These are phyloP conservation scores for Monsonia emarginata DNA, from an alignment of 441 rosid genomes.

Conservation along the genomic window DNA sequence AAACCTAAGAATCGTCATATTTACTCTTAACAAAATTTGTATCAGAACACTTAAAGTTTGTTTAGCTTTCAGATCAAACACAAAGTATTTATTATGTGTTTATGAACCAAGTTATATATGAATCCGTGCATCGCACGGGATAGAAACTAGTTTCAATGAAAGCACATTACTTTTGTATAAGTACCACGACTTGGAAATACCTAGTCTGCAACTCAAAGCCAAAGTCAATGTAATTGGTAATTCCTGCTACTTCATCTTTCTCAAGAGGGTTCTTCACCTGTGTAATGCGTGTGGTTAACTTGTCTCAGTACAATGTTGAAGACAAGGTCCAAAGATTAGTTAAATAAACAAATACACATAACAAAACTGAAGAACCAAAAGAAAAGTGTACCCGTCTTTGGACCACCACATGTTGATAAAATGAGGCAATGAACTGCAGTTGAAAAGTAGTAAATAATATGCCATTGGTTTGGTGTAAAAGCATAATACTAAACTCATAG, in stretches of 20 bases:
- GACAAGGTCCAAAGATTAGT: slow-evolving; percentile 6
- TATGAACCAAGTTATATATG: too few species aligned
- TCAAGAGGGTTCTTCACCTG: slow-evolving; percentile 90
- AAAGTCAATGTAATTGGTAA: slow-evolving; percentile 85
- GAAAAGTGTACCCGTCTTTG: slow-evolving; percentile 66
- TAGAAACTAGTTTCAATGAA: too few species aligned
- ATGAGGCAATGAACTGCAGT: slow-evolving; percentile 82
- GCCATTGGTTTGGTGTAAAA: slow-evolving; percentile 7
- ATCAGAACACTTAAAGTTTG: too few species aligned
- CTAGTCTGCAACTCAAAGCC: slow-evolving; percentile 82
- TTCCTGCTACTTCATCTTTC: slow-evolving; percentile 70
- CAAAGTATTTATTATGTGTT: too few species aligned
- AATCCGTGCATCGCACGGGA: too few species aligned
- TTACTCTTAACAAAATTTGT: too few species aligned
- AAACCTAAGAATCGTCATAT: too few species aligned
- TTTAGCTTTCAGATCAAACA: too few species aligned
- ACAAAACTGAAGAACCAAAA: not conserved
- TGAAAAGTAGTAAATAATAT: slow-evolving; percentile 13
- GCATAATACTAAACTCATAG: not conserved
- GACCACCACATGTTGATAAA: slow-evolving; percentile 85
- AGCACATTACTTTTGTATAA: not conserved
- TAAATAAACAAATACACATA: not conserved
- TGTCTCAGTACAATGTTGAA: slow-evolving; percentile 3
- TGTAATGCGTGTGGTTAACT: slow-evolving; percentile 17
- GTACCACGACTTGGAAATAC: slow-evolving; percentile 27